A percentile compares a stretch with the other conserved stretches of the same genome.
Conservation (phyloP, 805 yeast genomes). For the Suhomyces sp. region DNA sequence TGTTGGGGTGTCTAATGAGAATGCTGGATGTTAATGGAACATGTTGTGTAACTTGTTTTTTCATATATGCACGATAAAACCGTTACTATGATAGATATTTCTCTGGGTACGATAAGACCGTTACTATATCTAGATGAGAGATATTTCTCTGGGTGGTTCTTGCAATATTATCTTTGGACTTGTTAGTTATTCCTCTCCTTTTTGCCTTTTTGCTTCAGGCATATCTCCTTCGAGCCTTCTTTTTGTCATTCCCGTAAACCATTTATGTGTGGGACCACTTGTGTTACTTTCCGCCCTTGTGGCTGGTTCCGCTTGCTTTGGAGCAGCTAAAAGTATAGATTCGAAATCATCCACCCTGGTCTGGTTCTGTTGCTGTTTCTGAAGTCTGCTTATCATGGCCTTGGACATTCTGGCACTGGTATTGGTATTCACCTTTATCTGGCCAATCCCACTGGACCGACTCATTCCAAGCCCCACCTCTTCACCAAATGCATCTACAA, state of each 20-base stretch:
- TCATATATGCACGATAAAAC: too few species aligned
- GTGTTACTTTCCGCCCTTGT: neutral
- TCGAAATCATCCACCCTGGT: slow-evolving; percentile 12
- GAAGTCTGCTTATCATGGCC: slow-evolving; percentile 51
- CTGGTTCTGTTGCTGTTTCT: slow-evolving; percentile 8
- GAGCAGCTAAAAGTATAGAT: slow-evolving; percentile 10
- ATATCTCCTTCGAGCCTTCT: slow-evolving; percentile 3
- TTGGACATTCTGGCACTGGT: slow-evolving; percentile 62
- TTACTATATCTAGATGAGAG: too few species aligned
- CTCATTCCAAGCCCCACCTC: slow-evolving; percentile 83
- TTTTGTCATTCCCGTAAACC: slow-evolving; percentile 22
- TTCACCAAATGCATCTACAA: slow-evolving; percentile 66
- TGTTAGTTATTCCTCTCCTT: neutral
- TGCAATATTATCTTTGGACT: too few species aligned
- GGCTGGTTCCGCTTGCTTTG: neutral
- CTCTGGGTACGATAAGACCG: too few species aligned
- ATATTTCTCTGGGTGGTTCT: too few species aligned
- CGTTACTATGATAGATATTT: too few species aligned
- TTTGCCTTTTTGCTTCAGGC: neutral
- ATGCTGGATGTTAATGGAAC: too few species aligned
- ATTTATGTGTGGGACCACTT: slow-evolving; percentile 6
- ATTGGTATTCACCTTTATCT: slow-evolving; percentile 38
- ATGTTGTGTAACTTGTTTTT: too few species aligned
- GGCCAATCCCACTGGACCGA: slow-evolving; percentile 23
- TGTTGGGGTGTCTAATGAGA: too few species aligned